Percentiles rank a stretch among this genome's conserved stretches.
phyloP scores from a whole-genome alignment of 2,329 filamentous ascomycete species.

The Dactylella cylindrospora region DNA sequence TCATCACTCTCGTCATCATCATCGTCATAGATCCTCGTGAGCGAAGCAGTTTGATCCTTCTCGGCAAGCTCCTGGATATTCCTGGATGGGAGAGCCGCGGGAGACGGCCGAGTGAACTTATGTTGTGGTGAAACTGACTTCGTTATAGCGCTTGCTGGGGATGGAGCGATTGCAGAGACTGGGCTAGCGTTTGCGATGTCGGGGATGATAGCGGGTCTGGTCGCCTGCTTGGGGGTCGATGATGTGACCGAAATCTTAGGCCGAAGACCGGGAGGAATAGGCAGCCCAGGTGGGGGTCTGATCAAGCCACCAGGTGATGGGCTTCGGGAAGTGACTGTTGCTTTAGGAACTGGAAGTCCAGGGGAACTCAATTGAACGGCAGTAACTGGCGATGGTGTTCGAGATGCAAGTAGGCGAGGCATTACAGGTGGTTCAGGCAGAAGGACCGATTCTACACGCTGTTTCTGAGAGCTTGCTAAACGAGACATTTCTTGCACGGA shows the following conservation, averaged over 20 bases:
- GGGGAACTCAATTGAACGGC: conserved; percentile 17
- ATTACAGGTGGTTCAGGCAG: conserved; percentile 31
- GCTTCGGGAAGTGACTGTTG: not conserved
- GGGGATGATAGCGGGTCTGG: conserved; percentile 5
- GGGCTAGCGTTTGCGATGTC: conserved; percentile 29
- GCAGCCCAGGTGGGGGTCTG: conserved; percentile 25
- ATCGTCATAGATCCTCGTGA: conserved; percentile 2
- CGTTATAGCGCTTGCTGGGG: conserved; percentile 14
- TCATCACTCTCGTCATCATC: conserved; percentile 30
- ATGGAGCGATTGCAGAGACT: conserved; percentile 27
- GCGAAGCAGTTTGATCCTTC: not conserved
- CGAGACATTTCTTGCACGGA: not conserved
- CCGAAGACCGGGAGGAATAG: conserved; percentile 23
- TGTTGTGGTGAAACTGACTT: conserved; percentile 18
- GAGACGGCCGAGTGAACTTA: conserved; percentile 10
- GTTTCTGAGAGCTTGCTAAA: conserved; percentile 1
- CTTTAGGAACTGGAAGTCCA: conserved; percentile 8
- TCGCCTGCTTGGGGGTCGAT: conserved; percentile 15
- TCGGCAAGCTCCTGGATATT: conserved; percentile 26
- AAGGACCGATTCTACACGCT: conserved; percentile 31
- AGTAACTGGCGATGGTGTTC: conserved; percentile 33
- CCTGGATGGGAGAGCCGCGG: conserved; percentile 18
- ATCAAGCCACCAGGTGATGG: not conserved
- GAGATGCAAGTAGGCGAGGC: conserved; percentile 16
- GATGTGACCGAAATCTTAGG: conserved; percentile 31